phyloP scores from a whole-genome alignment of 345 rosid species.

The Lumnitzera littorea region DNA sequence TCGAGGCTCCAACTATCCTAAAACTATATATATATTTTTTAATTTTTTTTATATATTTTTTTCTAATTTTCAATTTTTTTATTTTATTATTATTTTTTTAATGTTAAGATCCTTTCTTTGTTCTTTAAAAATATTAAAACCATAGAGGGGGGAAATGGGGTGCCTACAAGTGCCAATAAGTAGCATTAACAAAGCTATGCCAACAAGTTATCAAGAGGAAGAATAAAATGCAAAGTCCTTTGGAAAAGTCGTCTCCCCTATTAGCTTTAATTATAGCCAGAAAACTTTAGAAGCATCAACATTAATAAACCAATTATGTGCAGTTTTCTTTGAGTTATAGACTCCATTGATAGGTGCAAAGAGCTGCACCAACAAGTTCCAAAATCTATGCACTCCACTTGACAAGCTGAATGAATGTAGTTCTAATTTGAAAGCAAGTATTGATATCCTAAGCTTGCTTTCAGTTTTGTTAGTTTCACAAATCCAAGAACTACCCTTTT shows the following conservation, averaged over 20 bases:
- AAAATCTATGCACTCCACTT: conserved; percentile 34
- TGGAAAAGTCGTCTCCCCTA: conserved; percentile 54
- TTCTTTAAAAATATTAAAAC: too few relatives aligned
- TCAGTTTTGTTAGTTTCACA: background rate
- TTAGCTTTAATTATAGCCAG: conserved; percentile 31
- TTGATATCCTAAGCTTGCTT: background rate
- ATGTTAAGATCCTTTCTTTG: too few relatives aligned
- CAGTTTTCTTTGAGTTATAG: conserved; percentile 22
- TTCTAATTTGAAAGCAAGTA: conserved; percentile 52
- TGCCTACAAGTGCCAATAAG: too few relatives aligned
- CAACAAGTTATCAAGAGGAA: conserved; percentile 14
- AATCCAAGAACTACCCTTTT: conserved; percentile 1
- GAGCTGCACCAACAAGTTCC: conserved; percentile 14
- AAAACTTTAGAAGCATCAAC: conserved; percentile 12
- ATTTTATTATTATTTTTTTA: too few relatives aligned
- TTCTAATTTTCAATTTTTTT: too few relatives aligned
- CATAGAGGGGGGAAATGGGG: too few relatives aligned
- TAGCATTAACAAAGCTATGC: too few relatives aligned
- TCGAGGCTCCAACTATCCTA: too few relatives aligned
- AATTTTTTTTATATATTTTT: too few relatives aligned
- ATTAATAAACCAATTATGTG: conserved; percentile 5
- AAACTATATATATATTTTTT: too few relatives aligned
- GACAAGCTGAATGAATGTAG: conserved; percentile 47
- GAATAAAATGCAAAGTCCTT: conserved; percentile 29
- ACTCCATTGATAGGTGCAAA: conserved; percentile 42